Evolutionary conservation across 805 yeast species (phyloP), one percentile per base, ranked within the genome.

Genomic region (Dipodascus albidus): DNA sequence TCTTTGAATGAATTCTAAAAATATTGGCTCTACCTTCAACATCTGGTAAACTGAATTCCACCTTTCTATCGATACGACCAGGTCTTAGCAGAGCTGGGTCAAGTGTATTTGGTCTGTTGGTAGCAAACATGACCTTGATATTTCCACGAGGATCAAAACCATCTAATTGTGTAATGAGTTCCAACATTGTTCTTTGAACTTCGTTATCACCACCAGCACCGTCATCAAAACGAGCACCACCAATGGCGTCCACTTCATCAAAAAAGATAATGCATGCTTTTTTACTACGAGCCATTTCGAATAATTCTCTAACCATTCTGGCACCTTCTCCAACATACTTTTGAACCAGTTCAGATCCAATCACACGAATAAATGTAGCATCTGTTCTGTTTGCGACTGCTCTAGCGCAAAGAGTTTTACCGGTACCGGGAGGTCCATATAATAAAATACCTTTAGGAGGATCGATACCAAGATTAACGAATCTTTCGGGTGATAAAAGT

Each of bases 301-400:
- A 93, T 64, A 93, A 78, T 72, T 93, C 99, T 71, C 99, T 82
- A 53, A 93, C 98, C 99, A 93, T 93, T 67, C 99, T 82, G 2
- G 99, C 99, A 74, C 99, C 99, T 74, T 93, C 99, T 67, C 99
- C 99, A 51, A 93, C 98, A 68, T 93, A 93, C 69, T 93, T 93
- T 70, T 93, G 99, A 27, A 93, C 99, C 67, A 93, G 78, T 71
- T 93, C 99, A 1, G 98, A 91, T 8, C 99, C 99, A 73, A 93
- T 93, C 52, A 93, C 99, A 65, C 99, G 83, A 58, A 93, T 93
- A 63, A 93, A 93, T 0, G 99, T 93, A 23, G 99, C 99, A 71
- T 93, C 99, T 1, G 99, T 93, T 75, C 99, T 84, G 70, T 93
- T 93, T 49, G 99, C 99, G 21, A 93, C 99, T 0, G 99, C 99